Evolutionary conservation across 805 yeast species (phyloP), one percentile per base, ranked within the genome.

Genomic region (Candida coquimbonensis): DNA sequence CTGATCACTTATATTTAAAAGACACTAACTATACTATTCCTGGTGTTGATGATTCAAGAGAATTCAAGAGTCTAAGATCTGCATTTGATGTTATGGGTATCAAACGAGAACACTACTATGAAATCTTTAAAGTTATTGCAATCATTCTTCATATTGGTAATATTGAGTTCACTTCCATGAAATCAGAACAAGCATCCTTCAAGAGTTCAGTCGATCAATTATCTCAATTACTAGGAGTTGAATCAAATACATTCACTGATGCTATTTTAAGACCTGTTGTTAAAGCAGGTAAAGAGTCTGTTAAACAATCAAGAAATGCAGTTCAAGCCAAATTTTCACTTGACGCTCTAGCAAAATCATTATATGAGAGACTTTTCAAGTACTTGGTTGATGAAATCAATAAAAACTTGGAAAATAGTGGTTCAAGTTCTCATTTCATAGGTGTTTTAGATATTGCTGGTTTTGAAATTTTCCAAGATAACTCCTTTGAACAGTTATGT

Each of bases 381-480:
- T 79, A 70, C 56, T 74, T 93, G 35, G 95, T 93, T 12, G 74
- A 73, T 45, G 75, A 78, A 44, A 86, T 93, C 55, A 95, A 93
- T 61, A 70, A 70, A 5, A 83, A 78, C 43, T 73, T 93, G 11
- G 75, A 73, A 50, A 74, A 66, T 39, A 66, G 69, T 8, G 63
- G 69, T 4, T 57, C 62, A 45, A 64, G 71, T 4, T 64, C 68
- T 21, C 73, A 78, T 44, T 91, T 83, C 54, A 93, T 93, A 58
- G 99, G 99, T 51, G 95, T 93, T 19, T 73, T 93, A 56, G 99
- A 93, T 80, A 93, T 93, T 56, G 95, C 95, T 49, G 99, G 99
- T 11, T 93, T 93, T 63, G 99, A 93, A 68, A 96, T 93, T 60
- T 93, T 93, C 64, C 86, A 87, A 54, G 79, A 79, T 54, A 93